Percentiles rank a stretch among this genome's conserved stretches.
phyloP scores from a whole-genome alignment of 2,329 filamentous ascomycete species.

The Endoconidiophora polonica region DNA sequence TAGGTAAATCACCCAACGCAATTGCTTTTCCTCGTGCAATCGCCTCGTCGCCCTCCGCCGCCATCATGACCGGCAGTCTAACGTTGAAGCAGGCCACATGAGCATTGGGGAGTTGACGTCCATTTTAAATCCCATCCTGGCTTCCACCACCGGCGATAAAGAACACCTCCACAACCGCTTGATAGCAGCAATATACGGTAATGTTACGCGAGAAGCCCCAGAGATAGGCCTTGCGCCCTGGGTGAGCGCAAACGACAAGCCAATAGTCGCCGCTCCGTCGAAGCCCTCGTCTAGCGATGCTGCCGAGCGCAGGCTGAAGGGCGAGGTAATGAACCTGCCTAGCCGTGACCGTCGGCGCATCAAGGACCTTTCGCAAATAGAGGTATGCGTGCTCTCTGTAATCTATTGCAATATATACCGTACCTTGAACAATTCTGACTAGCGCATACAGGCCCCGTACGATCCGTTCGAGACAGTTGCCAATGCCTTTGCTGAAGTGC shows the following conservation, averaged over 20 bases:
- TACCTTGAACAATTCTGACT: slow-evolving; percentile 5
- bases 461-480: slow-evolving; percentile 38
- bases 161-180: slow-evolving; percentile 53
- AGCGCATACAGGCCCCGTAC: slow-evolving; percentile 19
- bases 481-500: slow-evolving; percentile 34
- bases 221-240: slow-evolving; percentile 51
- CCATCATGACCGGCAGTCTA: not conserved
- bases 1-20: slow-evolving; percentile 27
- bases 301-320: slow-evolving; percentile 47
- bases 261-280: slow-evolving; percentile 34
- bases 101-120: slow-evolving; percentile 33
- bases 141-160: slow-evolving; percentile 39
- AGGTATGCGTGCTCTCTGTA: slow-evolving; percentile 27
- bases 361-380: slow-evolving; percentile 46
- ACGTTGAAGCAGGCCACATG: slow-evolving; percentile 8
- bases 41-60: not conserved
- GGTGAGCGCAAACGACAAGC: slow-evolving; percentile 58
- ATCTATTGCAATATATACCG: not conserved
- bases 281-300: slow-evolving; percentile 51
- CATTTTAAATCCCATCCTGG: slow-evolving; percentile 48
- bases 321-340: slow-evolving; percentile 55
- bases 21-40: not conserved
- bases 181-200: slow-evolving; percentile 48
- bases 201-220: slow-evolving; percentile 53
- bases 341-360: slow-evolving; percentile 47